Percentiles rank a stretch among this genome's conserved stretches.
These are phyloP conservation scores for Amphirosellinia nigrospora DNA, from an alignment of 495 filamentous ascomycete species.

Conservation along the genomic window DNA sequence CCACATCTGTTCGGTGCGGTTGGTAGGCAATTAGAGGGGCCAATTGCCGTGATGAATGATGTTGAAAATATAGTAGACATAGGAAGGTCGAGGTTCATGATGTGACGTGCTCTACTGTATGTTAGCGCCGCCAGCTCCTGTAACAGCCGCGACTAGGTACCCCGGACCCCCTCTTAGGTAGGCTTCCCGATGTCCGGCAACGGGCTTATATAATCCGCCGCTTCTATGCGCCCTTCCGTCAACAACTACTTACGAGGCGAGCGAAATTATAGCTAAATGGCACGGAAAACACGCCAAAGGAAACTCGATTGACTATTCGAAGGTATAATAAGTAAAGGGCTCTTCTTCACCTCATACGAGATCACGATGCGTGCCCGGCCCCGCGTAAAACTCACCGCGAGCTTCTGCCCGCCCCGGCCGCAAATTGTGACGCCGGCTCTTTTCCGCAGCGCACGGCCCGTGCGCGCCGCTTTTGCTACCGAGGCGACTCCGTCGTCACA, in stretches of 20 bases:
- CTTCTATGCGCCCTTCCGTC: not conserved
- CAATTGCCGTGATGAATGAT: not conserved
- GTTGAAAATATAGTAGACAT: not conserved
- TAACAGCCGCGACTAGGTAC: not conserved
- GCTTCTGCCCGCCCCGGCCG: not conserved
- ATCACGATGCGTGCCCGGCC: constrained; percentile 29
- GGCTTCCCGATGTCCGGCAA: not conserved
- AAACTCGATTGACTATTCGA: not conserved
- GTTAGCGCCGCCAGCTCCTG: not conserved
- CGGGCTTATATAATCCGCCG: constrained; percentile 5
- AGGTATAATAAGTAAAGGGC: not conserved
- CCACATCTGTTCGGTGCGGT: not conserved
- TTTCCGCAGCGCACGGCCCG: not conserved
- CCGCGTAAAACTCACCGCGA: not conserved
- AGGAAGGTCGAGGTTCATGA: not conserved
- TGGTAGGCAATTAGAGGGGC: not conserved
- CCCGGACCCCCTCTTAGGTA: not conserved
- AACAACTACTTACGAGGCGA: not conserved
- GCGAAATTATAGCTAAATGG: not conserved
- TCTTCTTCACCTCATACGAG: not conserved
- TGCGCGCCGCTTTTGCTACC: not conserved
- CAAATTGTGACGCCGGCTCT: not conserved
- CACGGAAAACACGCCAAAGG: not conserved
- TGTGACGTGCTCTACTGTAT: constrained; percentile 4
- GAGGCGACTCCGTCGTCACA: not conserved